Base-by-base conservation (phyloP, 352 stramenopile genomes). In the Phytophthora brassicae region DNA sequence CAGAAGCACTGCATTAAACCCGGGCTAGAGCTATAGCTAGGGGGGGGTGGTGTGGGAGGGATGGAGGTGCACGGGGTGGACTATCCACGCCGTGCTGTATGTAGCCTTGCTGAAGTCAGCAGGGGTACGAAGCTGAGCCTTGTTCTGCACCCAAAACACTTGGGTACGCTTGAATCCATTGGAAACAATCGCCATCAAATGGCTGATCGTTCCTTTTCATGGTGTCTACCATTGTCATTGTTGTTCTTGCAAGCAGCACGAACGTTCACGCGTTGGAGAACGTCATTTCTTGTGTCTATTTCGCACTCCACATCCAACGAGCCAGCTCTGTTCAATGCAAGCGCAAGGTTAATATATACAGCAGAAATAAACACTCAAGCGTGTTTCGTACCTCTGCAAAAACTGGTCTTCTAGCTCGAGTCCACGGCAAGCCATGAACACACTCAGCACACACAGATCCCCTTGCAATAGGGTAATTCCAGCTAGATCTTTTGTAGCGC, bases 391-490 rank as follows among this genome's bases (percentile, higher is more conserved):
- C 79, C 72, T 65, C 13, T 84, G 57, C 48, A 88, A 61, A 19
- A 88, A 84, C 36, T 84, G 59, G 39, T 80, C 62, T 48, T 88
- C 79, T 11, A 86, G 41, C 33, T 85, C 68, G 7, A 88, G 56
- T 6, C 79, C 79, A 0, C 74, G 49, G 20, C 79, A 85, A 14
- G 74, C 50, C 20, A 88, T 62, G 47, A 79, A 85, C 42, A 86
- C 72, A 41, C 74, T 74, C n/a, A 88, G 49, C 22, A 84, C 70
- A 33, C 66, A 83, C 13, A 75, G 20, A 56, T 88, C 76, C 9
- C 70, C 70, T 17, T 88, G 76, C 7, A 68, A 61, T 4, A 88
- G 63, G 20, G 58, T 42, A 13, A 83, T 35, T 33, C 22, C 64
- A 12, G 42, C 26, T 16, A 86, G 33, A 8, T 69, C 57, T 33